phyloP scores from a whole-genome alignment of 2,329 filamentous ascomycete species.

The Xylaria sp. region DNA sequence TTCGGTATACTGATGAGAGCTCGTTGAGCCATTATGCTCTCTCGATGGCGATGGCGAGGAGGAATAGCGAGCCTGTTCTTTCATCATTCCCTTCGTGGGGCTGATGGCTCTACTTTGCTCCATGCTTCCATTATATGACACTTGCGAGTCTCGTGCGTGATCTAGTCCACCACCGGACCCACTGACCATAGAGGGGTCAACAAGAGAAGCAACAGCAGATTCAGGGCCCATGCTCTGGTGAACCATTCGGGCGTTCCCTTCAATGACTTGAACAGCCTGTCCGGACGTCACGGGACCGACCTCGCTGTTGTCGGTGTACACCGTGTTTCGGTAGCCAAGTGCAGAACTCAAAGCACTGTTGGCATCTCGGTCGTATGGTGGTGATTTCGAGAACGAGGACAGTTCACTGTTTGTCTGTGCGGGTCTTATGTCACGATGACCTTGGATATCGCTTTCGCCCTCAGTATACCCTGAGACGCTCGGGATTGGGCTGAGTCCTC shows the following conservation, averaged over 20 bases:
- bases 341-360: conserved; percentile 49
- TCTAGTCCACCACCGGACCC: conserved; percentile 50
- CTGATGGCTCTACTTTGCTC: conserved; percentile 33
- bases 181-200: conserved; percentile 63
- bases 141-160: conserved; percentile 34
- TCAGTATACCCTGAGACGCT: conserved; percentile 85
- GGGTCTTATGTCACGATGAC: conserved; percentile 52
- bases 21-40: conserved; percentile 24
- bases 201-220: conserved; percentile 77
- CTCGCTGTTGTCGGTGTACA: conserved; percentile 50
- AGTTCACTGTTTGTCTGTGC: conserved; percentile 46
- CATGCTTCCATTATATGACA: conserved; percentile 29
- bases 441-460: conserved; percentile 54
- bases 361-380: conserved; percentile 47
- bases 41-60: conserved; percentile 34
- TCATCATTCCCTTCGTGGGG: conserved; percentile 38
- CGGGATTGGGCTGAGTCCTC: conserved; percentile 80
- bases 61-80: conserved; percentile 39
- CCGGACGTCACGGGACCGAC: conserved; percentile 57
- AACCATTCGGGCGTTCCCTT: conserved; percentile 70
- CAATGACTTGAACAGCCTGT: conserved; percentile 65
- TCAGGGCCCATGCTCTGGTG: conserved; percentile 70
- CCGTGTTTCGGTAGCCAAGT: conserved; percentile 49
- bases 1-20: conserved; percentile 46
- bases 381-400: conserved; percentile 57